Base-by-base conservation (phyloP, 352 stramenopile genomes). In the Globisporangium recalcitrans region DNA sequence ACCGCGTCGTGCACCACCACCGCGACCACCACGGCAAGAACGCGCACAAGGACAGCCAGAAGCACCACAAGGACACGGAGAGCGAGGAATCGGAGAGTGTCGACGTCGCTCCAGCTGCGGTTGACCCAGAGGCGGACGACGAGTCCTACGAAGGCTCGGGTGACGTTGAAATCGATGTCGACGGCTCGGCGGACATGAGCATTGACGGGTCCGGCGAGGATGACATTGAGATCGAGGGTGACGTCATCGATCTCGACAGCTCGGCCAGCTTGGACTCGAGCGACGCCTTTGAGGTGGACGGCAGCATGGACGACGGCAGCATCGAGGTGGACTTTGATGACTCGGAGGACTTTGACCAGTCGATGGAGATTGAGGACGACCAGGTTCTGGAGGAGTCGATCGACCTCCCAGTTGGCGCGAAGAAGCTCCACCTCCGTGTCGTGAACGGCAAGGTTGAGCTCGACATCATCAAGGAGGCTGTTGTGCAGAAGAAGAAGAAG, bases 401-500 rank as follows among this genome's bases (percentile, higher is more conserved):
- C 34, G 77, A 86, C n/a, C 60, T 84, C 27, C 75, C 73, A 4
- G 49, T 66, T 27, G 73, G 72, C 4, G 77, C 69, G 58, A 79
- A 80, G 66, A 73, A 68, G 32, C 70, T 83, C 32, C 77, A 64
- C 34, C 65, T 86, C 38, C 77, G 74, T 10, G 65, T 86, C 44
- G 70, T 79, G 64, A 68, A 75, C 44, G 77, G 72, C 46, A 67
- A 80, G 40, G 72, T 84, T 34, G 67, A 86, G 54, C 34, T 86
- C 44, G 75, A 86, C 42, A 80, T 86, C 54, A 75, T 80, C 63
- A 80, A 82, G 56, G 65, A 54, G 19, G 56, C 55, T 40, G 31
- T 61, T 1, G 53, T 51, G 14, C 34, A 68, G 46, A 60, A 68
- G 52, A 49, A 68, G 26, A 63, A 64, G 63, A 44, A 73, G 26